These are phyloP conservation scores for Pseudonitzschia multiseries DNA, from an alignment of 108 stramenopile genomes.

Conservation along the genomic window DNA sequence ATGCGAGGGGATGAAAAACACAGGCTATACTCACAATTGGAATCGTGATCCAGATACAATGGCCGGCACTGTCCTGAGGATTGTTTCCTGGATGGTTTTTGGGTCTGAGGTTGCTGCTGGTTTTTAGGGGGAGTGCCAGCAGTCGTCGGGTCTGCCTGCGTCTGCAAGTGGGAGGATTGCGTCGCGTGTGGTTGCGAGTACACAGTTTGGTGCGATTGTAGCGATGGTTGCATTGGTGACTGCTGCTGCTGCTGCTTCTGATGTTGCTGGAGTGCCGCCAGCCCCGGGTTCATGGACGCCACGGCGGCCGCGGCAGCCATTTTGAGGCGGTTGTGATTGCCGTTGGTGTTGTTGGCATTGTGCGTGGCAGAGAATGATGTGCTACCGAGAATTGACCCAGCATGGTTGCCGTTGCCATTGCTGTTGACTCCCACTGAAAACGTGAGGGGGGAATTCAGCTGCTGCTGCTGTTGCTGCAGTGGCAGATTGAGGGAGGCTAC, in stretches of 20 bases:
- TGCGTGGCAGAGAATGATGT: background rate
- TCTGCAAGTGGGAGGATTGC: background rate
- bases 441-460: background rate
- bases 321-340: background rate
- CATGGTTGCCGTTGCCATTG: background rate
- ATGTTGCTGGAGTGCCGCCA: background rate
- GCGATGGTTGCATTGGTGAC: background rate
- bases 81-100: background rate
- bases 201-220: background rate
- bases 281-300: constrained; percentile 6
- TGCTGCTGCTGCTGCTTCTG: constrained; percentile 9
- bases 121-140: background rate
- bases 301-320: background rate
- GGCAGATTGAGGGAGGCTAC: background rate
- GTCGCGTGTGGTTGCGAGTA: background rate
- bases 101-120: background rate
- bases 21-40: constrained; percentile 3
- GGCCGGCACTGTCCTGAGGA: background rate
- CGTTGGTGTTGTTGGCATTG: background rate
- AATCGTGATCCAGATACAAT: constrained; percentile 19
- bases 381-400: background rate
- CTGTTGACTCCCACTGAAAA: background rate
- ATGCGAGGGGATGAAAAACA: too few relatives aligned
- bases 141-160: background rate
- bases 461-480: constrained; percentile 11